These are phyloP conservation scores for Rachicladosporium sp. DNA, from an alignment of 2,329 filamentous ascomycete genomes.

Conservation along the genomic window DNA sequence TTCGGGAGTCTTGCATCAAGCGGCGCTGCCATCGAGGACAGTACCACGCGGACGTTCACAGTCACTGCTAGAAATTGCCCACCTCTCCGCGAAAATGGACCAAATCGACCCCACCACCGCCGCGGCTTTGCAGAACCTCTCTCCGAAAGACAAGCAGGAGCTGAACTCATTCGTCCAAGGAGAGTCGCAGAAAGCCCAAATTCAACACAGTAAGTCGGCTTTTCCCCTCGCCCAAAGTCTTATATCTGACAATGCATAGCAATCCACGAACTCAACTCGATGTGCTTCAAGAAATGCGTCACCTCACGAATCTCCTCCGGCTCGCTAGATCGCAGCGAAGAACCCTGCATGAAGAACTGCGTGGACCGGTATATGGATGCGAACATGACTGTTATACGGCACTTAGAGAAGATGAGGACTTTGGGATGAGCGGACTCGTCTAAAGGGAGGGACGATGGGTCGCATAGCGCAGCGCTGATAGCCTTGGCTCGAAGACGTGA, in stretches of 20 bases:
- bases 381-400: slow-evolving; percentile 71
- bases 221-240: slow-evolving; percentile 7
- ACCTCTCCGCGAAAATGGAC: slow-evolving; percentile 12
- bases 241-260: neutral
- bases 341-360: slow-evolving; percentile 79
- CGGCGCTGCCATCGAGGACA: too few relatives aligned
- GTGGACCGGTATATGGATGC: slow-evolving; percentile 89
- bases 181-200: slow-evolving; percentile 73
- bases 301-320: slow-evolving; percentile 58
- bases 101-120: slow-evolving; percentile 16
- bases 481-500: too few relatives aligned
- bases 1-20: too few relatives aligned
- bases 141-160: slow-evolving; percentile 52
- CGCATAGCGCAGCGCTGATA: too few relatives aligned
- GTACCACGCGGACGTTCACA: too few relatives aligned
- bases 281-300: slow-evolving; percentile 93
- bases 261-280: slow-evolving; percentile 37
- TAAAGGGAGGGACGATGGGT: too few relatives aligned
- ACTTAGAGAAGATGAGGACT: slow-evolving; percentile 52
- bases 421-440: neutral
- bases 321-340: slow-evolving; percentile 64
- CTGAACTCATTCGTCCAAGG: slow-evolving; percentile 75
- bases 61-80: too few relatives aligned
- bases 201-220: slow-evolving; percentile 34
- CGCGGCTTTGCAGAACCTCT: slow-evolving; percentile 16